Evolutionary conservation across 1,284 basidiomycete genomes (phyloP), one percentile per base, ranked within the genome.

Genomic region (Ganoderma leucocontextum): DNA sequence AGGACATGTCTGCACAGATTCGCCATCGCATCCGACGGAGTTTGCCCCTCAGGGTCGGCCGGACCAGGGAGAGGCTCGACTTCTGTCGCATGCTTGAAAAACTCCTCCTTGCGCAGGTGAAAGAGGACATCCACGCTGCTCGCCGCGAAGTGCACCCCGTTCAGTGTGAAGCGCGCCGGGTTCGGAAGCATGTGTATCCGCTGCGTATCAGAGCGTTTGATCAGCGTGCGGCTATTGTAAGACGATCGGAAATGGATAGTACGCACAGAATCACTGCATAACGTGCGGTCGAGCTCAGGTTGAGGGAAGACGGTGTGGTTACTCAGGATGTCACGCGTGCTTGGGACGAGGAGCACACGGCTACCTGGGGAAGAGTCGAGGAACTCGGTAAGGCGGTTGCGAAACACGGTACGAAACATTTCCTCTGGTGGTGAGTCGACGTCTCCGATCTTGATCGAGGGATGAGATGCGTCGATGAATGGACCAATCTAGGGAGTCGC

Each of bases 301-400:
- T 99, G 98, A 0, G 98, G 98, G 78, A 91, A 98, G 15, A 95
- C 95, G 1, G 88, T 87, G 77, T 98, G 95, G 59, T 86, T 81
- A 74, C 89, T 93, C 69, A 96, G 81, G 19, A 97, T 78, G 77
- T 99, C 97, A 42, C 91, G 85, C 12, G 95, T 85, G 70, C 91
- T 94, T 2, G 98, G 96, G 1, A 98, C 82, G 49, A 99, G 77
- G 13, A 98, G 82, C 9, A 93, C 86, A 5, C 87, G 86, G 42
- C 91, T 95, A 0, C 86, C 86, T 0, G 94, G 91, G 0, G 88
- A 91, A 0, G 82, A 78, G 47, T 87, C 82, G 29, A 95, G 78
- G 64, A 96, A 88, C 0, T 83, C 79, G 1, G 82, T 78, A 1
- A 99, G 80, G 4, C 87, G 87, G 22, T 85, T 78, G 0, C 88